Conservation (phyloP, 1,284 basidiomycete species). For the Trichosporon coremiiforme region DNA sequence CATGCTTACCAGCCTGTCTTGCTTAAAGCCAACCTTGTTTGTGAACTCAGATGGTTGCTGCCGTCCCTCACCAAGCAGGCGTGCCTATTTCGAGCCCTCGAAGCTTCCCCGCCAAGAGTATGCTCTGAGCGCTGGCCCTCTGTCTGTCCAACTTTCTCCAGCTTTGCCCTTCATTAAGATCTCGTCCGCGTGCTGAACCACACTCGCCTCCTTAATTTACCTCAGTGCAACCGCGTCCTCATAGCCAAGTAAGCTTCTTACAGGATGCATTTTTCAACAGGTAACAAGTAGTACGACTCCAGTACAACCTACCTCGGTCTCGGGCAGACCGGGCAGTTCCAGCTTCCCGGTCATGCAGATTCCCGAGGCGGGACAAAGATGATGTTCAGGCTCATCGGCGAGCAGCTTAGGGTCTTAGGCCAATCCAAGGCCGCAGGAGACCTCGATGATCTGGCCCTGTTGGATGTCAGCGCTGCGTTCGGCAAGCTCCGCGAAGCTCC, state of each 20-base stretch:
- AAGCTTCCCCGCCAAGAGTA: background rate
- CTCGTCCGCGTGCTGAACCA: too few relatives aligned
- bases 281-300: background rate
- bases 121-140: too few relatives aligned
- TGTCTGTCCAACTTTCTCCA: background rate
- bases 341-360: background rate
- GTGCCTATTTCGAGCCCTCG: background rate
- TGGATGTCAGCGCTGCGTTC: background rate
- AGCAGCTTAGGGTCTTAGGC: conserved; percentile 1
- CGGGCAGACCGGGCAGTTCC: background rate
- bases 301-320: background rate
- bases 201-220: too few relatives aligned
- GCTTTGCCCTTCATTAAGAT: background rate
- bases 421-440: conserved; percentile 21
- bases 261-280: conserved; percentile 1
- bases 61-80: too few relatives aligned
- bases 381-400: background rate
- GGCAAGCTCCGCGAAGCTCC: background rate
- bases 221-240: too few relatives aligned
- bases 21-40: conserved; percentile 9
- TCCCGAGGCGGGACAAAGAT: background rate
- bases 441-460: conserved; percentile 30
- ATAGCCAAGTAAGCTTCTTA: background rate
- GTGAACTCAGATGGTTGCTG: background rate
- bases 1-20: background rate